A percentile compares a stretch with the other conserved stretches of the same genome.
Evolutionary conservation across 495 filamentous ascomycete species (phyloP).

Genomic region (Aspergillus ellipticus): DNA sequence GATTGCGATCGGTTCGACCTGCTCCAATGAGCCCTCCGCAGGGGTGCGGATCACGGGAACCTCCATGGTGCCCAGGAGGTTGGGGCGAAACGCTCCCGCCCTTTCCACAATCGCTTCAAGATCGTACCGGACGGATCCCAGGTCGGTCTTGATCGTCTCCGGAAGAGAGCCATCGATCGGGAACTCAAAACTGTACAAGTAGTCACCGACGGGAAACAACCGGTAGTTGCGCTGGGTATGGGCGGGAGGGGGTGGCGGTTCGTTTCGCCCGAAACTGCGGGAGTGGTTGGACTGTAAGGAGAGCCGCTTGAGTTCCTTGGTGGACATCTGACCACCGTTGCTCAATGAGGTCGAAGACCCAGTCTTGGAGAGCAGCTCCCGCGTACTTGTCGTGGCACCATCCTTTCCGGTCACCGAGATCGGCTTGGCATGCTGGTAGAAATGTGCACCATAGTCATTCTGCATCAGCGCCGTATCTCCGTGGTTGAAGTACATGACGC

Average conservation of each 20-base stretch:
- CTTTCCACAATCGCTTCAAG: conserved; percentile 85
- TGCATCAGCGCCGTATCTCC: conserved; percentile 60
- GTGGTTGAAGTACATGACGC: conserved; percentile 48
- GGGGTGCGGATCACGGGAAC: conserved; percentile 84
- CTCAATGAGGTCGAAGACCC: conserved; percentile 32
- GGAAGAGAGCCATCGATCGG: conserved; percentile 89
- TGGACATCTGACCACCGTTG: conserved; percentile 30
- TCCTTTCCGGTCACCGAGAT: conserved; percentile 49
- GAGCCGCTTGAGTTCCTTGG: conserved; percentile 58
- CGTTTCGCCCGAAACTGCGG: conserved; percentile 81
- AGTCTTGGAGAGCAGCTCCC: conserved; percentile 39
- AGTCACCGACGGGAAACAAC: conserved; percentile 83
- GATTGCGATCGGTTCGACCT: conserved; percentile 94
- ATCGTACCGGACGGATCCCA: conserved; percentile 85
- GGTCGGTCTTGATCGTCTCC: conserved; percentile 86
- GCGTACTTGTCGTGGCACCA: conserved; percentile 36
- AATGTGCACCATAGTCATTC: conserved; percentile 53
- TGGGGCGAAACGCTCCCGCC: conserved; percentile 87
- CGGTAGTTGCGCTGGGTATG: conserved; percentile 85
- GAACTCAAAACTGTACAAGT: conserved; percentile 92
- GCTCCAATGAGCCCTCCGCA: conserved; percentile 86
- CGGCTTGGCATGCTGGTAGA: conserved; percentile 41
- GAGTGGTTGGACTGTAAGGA: conserved; percentile 76
- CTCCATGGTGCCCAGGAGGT: conserved; percentile 80
- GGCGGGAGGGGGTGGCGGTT: conserved; percentile 55